A percentile compares a stretch with the other conserved stretches of the same genome.
Evolutionary conservation across 2,329 filamentous ascomycete genomes (phyloP).

Genomic region (Leptographium wingfieldii): DNA sequence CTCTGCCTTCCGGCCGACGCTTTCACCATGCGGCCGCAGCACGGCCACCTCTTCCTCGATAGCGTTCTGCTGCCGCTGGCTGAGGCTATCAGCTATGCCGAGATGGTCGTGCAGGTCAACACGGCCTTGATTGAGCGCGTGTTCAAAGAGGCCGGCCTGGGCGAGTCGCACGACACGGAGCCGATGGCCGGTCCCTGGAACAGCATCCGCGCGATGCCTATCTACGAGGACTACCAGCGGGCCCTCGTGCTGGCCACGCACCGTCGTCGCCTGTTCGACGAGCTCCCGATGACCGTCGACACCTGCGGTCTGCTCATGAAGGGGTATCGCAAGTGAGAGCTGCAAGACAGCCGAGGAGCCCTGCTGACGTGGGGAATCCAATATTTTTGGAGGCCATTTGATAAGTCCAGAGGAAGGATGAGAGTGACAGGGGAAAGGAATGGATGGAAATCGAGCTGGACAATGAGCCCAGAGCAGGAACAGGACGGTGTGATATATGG

Average conservation of each 20-base stretch:
- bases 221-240: constrained; percentile 8
- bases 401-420: no score
- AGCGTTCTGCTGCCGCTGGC: constrained; percentile 10
- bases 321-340: background rate
- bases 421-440: no score
- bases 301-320: background rate
- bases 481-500: no score
- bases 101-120: constrained; percentile 8
- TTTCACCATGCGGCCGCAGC: constrained; percentile 10
- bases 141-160: constrained; percentile 2
- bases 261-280: background rate
- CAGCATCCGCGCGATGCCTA: constrained; percentile 4
- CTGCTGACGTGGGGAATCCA: no score
- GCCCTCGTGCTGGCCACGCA: constrained; percentile 5
- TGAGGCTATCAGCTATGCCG: background rate
- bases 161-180: background rate
- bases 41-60: constrained; percentile 9
- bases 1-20: background rate
- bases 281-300: constrained; percentile 3
- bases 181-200: background rate
- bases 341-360: no score
- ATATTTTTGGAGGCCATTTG: no score
- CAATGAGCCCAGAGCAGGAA: no score
- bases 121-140: constrained; percentile 6
- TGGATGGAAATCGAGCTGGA: no score